Evolutionary conservation across 1,139 yeast species (phyloP), one percentile per base, ranked within the genome.

Genomic region (Pichia sp.): DNA sequence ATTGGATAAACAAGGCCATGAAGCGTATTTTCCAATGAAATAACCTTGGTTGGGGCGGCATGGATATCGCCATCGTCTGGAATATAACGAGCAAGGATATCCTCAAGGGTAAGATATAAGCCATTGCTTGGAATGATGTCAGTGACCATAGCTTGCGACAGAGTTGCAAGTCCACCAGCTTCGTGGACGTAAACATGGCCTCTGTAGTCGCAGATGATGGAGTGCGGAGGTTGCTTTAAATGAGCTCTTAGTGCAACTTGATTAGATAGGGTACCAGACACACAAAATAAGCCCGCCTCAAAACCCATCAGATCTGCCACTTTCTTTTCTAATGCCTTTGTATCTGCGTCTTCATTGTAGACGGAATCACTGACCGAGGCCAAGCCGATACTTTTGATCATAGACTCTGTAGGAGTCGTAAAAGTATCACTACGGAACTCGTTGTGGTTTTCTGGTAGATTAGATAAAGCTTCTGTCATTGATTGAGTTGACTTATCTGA

Each of bases 141-240:
- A 40, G 82, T 82, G 9, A 89, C 95, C 96, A 91, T 87, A 12
- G 96, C 95, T 68, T 88, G 96, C 36, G 95, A 86, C 60, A 90
- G 74, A 48, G 89, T 82, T 8, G 96, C 96, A 55, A 90, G 72
- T 9, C 96, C 97, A 34, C 91, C 96, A 12, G 96, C 96, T 69
- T 91, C 97, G 63, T 83, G 83, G 23, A 83, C 73, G 68, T 78
- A 89, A 34, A 90, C 86, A 66, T 90, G 97, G 21, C 93, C 85
- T 58, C 96, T 75, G 67, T 83, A 74, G 69, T 90, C 97, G 71
- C 96, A 87, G 53, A 90, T 67, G 41, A 90, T 76, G 28, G 90
- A 79, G 70, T 87, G 85, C 18, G 98, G 98, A 36, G 97, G 97
- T 67, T 87, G 96, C 59, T 70, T 67, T 56, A 91, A 74, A 60